A percentile compares a stretch with the other conserved stretches of the same genome.
phyloP scores from a whole-genome alignment of 768 basidiomycete species.

The Rhodotorula babjevae region DNA sequence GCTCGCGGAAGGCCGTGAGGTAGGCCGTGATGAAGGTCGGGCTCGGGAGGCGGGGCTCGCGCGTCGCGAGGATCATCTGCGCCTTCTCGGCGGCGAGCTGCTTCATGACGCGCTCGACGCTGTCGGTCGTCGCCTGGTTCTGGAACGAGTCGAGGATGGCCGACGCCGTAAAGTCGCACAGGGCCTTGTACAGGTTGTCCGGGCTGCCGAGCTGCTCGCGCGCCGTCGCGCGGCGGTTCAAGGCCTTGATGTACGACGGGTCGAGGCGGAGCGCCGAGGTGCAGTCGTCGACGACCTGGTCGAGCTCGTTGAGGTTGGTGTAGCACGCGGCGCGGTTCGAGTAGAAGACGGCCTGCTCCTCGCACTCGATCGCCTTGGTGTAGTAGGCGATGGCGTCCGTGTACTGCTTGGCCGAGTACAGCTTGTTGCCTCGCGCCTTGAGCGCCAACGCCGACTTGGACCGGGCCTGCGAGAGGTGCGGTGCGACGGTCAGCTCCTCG shows the following conservation, averaged over 20 bases:
- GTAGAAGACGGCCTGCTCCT: slow-evolving; percentile 71
- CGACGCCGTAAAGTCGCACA: slow-evolving; percentile 81
- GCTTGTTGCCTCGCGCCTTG: slow-evolving; percentile 52
- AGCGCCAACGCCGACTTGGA: slow-evolving; percentile 54
- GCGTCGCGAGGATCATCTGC: slow-evolving; percentile 64
- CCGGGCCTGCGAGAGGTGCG: slow-evolving; percentile 11
- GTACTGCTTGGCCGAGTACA: slow-evolving; percentile 51
- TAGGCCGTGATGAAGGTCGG: slow-evolving; percentile 85
- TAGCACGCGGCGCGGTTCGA: slow-evolving; percentile 97
- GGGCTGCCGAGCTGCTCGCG: slow-evolving; percentile 68
- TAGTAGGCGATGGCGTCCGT: slow-evolving; percentile 50
- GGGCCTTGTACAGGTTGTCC: slow-evolving; percentile 53
- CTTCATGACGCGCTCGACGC: slow-evolving; percentile 90
- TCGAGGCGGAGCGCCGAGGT: slow-evolving; percentile 81
- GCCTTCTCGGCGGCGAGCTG: slow-evolving; percentile 70
- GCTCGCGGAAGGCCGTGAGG: slow-evolving; percentile 90
- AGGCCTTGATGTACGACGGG: slow-evolving; percentile 66
- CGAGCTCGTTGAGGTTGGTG: slow-evolving; percentile 77
- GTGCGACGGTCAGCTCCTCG: background rate
- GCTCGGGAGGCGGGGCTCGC: slow-evolving; percentile 79
- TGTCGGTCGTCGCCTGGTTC: slow-evolving; percentile 67
- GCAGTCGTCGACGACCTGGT: slow-evolving; percentile 80
- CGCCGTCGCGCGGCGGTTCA: slow-evolving; percentile 69
- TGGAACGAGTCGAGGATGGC: slow-evolving; percentile 91
- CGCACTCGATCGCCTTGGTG: slow-evolving; percentile 53